Conservation (phyloP, 768 basidiomycete genomes). For the Lanmaoa rubissima region DNA sequence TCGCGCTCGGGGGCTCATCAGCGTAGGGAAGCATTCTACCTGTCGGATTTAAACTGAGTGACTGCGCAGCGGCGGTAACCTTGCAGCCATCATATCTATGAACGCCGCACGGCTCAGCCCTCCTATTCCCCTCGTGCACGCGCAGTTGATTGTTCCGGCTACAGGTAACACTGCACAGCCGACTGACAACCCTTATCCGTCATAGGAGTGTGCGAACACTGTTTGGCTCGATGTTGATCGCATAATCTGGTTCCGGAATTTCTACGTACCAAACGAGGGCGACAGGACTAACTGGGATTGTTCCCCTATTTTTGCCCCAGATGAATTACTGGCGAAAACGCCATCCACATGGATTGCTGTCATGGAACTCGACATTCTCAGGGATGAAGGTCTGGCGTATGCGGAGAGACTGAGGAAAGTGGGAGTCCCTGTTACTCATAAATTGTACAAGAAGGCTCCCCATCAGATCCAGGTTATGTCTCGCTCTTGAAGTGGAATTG, state of each 20-base stretch:
- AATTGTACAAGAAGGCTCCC: slow-evolving; percentile 61
- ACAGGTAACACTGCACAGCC: slow-evolving; percentile 66
- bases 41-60: neutral
- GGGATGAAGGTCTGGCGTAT: slow-evolving; percentile 67
- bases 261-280: slow-evolving; percentile 62
- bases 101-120: slow-evolving; percentile 52
- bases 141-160: slow-evolving; percentile 71
- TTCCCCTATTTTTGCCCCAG: slow-evolving; percentile 68
- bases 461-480: slow-evolving; percentile 53
- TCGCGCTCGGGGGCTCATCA: slow-evolving; percentile 74
- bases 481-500: neutral
- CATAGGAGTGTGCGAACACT: slow-evolving; percentile 63
- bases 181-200: slow-evolving; percentile 37
- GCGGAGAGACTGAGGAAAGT: too few relatives aligned
- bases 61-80: slow-evolving; percentile 62
- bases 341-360: slow-evolving; percentile 67
- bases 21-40: slow-evolving; percentile 40
- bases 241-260: slow-evolving; percentile 73
- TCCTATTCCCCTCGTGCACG: slow-evolving; percentile 55
- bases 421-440: slow-evolving; percentile 49
- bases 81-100: slow-evolving; percentile 65
- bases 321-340: slow-evolving; percentile 47
- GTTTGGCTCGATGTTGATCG: slow-evolving; percentile 60
- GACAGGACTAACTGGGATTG: slow-evolving; percentile 68
- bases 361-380: slow-evolving; percentile 66